Evolutionary conservation across 1,284 basidiomycete genomes (phyloP), one percentile per base, ranked within the genome.

Genomic region (Tetrapyrgos nigripes): DNA sequence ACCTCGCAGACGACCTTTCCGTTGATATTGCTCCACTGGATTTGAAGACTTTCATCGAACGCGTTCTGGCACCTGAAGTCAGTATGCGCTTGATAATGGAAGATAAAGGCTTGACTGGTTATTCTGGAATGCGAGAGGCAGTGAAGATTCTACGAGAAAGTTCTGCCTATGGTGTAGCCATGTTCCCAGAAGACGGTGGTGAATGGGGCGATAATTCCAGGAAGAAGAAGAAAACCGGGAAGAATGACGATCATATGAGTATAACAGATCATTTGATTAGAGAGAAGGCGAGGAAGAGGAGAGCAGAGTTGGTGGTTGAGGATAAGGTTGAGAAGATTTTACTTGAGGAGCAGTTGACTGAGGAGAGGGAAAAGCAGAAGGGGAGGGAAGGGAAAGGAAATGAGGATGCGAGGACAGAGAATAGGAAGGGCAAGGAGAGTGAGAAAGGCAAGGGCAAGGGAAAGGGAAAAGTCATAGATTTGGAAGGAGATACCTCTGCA

Each of bases 41-140:
- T 3, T 82, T 86, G 0, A 80, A 83, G 19, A 87, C 92, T 54
- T 93, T 93, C 65, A 81, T 91, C 26, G 85, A 89, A 53, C 83
- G 83, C 3, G 79, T 93, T 29, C 80, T 93, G 6, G 83, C 93
- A 1, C 92, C 92, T 0, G 91, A 93, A 70, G 83, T 87, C 0
- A 91, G 86, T 0, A 74, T 86, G n/a, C 79, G 81, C 17, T 80
- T 93, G 26, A 89, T 93, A 52, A 84, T 84, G 73, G 81, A 92
- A 60, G 92, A 93, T 68, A 81, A 83, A 66, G 57, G 70, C 1
- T 73, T 86, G 14, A 67, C 73, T 31, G 73, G 71, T 2, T 67
- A 70, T 13, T 50, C 71, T 58, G 66, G 73, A 3, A 64, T 68
- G 37, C 62, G 76, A 3, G 76, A 82, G 19, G 88, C 87, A 0